phyloP scores from a whole-genome alignment of 148 eudicot genomes.

The Amaranthus cruentus region DNA sequence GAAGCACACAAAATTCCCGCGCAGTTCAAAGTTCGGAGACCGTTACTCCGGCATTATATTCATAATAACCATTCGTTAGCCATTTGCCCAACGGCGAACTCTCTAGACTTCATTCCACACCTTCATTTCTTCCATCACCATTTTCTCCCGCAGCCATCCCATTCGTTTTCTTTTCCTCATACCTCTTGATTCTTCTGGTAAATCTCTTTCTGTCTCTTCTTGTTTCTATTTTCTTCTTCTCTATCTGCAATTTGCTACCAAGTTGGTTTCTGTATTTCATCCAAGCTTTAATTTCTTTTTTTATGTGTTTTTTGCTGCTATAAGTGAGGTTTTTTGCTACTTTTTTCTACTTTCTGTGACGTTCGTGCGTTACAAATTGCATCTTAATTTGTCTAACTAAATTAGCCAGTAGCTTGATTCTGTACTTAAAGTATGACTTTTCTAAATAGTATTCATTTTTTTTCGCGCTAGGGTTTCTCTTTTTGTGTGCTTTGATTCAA shows the following conservation, averaged over 20 bases:
- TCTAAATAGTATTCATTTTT: neutral
- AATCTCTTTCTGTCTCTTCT: slow-evolving; percentile 6
- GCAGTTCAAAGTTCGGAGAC: no score
- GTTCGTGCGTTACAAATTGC: neutral
- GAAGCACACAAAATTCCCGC: no score
- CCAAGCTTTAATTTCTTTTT: neutral
- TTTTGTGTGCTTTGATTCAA: neutral
- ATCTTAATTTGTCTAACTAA: neutral
- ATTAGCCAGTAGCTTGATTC: neutral
- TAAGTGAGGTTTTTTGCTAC: neutral
- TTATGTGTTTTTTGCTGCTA: neutral
- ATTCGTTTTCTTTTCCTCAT: no score
- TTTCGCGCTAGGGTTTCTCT: neutral
- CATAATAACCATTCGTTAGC: no score
- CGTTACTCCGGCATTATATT: no score
- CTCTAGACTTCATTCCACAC: neutral
- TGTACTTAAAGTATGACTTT: neutral
- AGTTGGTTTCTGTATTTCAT: neutral
- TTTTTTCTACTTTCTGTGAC: neutral
- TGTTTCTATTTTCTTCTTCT: neutral
- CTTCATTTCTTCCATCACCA: neutral
- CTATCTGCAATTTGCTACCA: neutral
- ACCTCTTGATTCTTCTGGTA: neutral
- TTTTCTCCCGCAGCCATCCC: no score
- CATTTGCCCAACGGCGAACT: no score